Base-by-base conservation (phyloP, 1,139 yeast species). In the Eremothecium sinecaudum region DNA sequence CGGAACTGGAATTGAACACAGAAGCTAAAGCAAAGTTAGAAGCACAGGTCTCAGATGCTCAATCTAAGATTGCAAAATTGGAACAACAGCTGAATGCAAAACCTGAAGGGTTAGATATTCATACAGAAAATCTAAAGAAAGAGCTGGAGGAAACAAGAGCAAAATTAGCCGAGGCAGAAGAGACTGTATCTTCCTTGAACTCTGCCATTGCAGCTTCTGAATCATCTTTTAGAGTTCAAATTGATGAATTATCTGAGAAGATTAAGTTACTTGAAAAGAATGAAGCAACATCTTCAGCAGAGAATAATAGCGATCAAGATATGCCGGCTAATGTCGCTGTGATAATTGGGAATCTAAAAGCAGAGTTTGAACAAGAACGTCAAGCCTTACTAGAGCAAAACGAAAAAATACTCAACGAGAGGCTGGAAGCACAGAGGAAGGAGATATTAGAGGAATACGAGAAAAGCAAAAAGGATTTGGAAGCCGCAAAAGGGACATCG, bases 301-400 rank as follows among this genome's bases (percentile, higher is more conserved):
- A 15, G 12, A 21, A n/a, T 31, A 16, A 25, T 19, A 11, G 24
- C 12, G 14, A 22, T n/a, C 5, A 24, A 11, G 24, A 28, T 24
- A 12, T 13, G 17, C 19, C 35, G 5, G 37, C 33, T 12, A 18
- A 28, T 11, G 20, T 32, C 14, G 6, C 31, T 7, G 14, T 9
- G n/a, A 23, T 32, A 2, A 29, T 19, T 5, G 39, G 30, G 15
- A 33, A 31, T 5, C 41, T 51, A 46, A 50, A 42, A 31, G 41
- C 36, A 20, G 38, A 45, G 3, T 43, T 51, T 27, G 51, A 50
- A 21, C 50, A 50, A 5, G 54, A 51, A 23, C 48, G 47, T 20
- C 45, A 36, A 13, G 37, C 36, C 12, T 35, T 48, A 15, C 31
- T 47, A 7, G 35, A 39, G 15, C 34, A 38, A 10, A 39, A 43